Base-by-base conservation (phyloP, 2,329 filamentous ascomycete species). In the Fonsecaea monophora region DNA sequence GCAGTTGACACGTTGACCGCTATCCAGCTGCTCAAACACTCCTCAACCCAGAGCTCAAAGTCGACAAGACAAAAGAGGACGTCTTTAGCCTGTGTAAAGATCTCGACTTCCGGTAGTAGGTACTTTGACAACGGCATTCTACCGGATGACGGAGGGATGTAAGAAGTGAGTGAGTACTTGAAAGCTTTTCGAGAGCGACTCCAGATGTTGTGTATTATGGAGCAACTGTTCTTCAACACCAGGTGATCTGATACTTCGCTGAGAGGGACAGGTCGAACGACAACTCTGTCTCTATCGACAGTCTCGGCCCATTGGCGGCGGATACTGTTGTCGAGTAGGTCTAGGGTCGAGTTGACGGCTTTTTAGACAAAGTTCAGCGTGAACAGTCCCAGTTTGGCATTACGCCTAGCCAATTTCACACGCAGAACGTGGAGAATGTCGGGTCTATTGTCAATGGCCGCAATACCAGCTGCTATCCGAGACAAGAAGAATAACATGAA, bases 31-130 rank as follows among this genome's bases (percentile, higher is more conserved):
- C 72, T 54, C 0, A 87, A 77, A 42, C 79, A 57, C 0, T 69
- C 18, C 1, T 75, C 73, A 2, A 86, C 81, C 86, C 86, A 88
- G 0, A 60, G 42, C 70, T 88, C 86, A 13, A 87, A 76, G 4
- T 76, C 77, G 6, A 73, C 73, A 0, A 85, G 71, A 6, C 70
- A 58, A 62, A 74, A 64, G 60, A 70, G 57, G 1, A 67, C 45
- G 53, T 75, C 73, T 8, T 59, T 53, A 5, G 58, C 53, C 10
- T 68, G 45, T 3, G 13, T 4, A 48, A 62, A 62, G 64, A 56
- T 61, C 53, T 7, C 9, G 30, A 55, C 18, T 55, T 50, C 30
- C n/a, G 62, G 68, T 45, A 67, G 62, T 12, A 48, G 32, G 15
- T 30, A 18, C 2, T 60, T 64, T 18, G 25, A 48, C 30, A 65